Base-by-base conservation (phyloP, 192 early-diverging fungal species). In the Coemansia sp. region DNA sequence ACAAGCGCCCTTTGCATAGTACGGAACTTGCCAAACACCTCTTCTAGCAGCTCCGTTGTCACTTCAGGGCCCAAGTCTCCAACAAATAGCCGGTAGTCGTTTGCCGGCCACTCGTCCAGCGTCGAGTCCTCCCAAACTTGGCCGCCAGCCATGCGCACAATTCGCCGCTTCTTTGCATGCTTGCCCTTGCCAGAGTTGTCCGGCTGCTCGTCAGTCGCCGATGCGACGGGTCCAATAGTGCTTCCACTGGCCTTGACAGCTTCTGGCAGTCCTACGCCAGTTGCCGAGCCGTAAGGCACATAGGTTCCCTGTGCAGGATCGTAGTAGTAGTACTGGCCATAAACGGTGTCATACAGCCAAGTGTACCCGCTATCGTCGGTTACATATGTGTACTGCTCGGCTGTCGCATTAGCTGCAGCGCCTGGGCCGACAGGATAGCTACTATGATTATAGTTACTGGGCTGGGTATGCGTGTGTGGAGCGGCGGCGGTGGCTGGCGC, bases 21-120 rank as follows among this genome's bases (percentile, higher is more conserved):
- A 16, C 88, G 86, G 71, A 95, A 98, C 73, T 95, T 96, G 43
- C 86, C 75, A 76, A 98, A 98, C 3, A 89, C 85, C 60, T 91
- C 89, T 22, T 80, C 73, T 27, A 97, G 78, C 34, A 93, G 56
- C 18, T 97, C 94, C 65, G 92, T 90, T 0, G 90, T 94, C 2
- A 96, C 93, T 62, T 98, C 96, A 61, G 93, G 95, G 24, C 96
- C 96, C 27, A 98, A 79, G 77, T 98, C 93, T 49, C 96, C 95
- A 62, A 89, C 92, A 84, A 97, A 98, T 53, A 98, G 73, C 27
- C 96, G 84, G 80, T 90, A 98, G 76, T 98, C 96, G 64, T 96
- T 91, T 12, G 84, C 72, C 60, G 94, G 92, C 93, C 95, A 98
- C 22, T 95, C 91, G 47, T 86, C 80, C 44, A 98, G 73, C 7